A percentile compares a stretch with the other conserved stretches of the same genome.
Conservation (phyloP, 495 filamentous ascomycete species). For the Pseudotulostoma volvatum region DNA sequence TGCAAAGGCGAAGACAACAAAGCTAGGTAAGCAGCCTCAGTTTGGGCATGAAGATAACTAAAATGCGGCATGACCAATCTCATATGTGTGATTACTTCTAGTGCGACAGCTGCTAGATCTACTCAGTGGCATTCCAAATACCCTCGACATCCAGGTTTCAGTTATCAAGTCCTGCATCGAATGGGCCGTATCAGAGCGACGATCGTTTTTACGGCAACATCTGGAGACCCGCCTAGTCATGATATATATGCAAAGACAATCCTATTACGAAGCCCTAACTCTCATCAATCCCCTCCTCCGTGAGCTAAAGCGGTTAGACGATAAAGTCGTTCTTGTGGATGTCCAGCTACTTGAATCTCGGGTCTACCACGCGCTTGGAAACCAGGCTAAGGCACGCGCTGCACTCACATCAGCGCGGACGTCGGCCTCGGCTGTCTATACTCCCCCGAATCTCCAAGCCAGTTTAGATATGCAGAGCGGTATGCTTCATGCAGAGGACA, state of each 20-base stretch:
- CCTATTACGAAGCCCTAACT: conserved; percentile 89
- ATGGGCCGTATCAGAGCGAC: conserved; percentile 87
- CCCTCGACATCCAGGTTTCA: conserved; percentile 76
- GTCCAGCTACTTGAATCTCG: conserved; percentile 94
- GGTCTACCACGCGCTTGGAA: conserved; percentile 93
- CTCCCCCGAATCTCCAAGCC: conserved; percentile 84
- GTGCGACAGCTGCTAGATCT: conserved; percentile 95
- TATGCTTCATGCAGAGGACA: conserved; percentile 95
- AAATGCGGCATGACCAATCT: no score
- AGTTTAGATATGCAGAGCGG: conserved; percentile 97
- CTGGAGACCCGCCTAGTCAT: conserved; percentile 89
- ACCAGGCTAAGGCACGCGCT: conserved; percentile 88
- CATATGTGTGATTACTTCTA: conserved; percentile 25
- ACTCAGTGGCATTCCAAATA: conserved; percentile 84
- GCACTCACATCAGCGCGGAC: conserved; percentile 89
- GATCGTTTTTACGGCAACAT: conserved; percentile 91
- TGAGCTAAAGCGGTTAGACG: conserved; percentile 93
- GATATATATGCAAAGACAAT: conserved; percentile 88
- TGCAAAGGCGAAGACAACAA: conserved; percentile 96
- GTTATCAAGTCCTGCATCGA: conserved; percentile 98
- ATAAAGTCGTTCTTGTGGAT: conserved; percentile 97
- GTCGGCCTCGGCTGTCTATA: conserved; percentile 91
- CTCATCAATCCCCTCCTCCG: conserved; percentile 90
- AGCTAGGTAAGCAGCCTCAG: conserved; percentile 53
- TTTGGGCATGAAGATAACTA: neutral